A percentile compares a stretch with the other conserved stretches of the same genome.
Conservation (phyloP, 139 green algal species). For the Deuterostichococcus epilithicus region DNA sequence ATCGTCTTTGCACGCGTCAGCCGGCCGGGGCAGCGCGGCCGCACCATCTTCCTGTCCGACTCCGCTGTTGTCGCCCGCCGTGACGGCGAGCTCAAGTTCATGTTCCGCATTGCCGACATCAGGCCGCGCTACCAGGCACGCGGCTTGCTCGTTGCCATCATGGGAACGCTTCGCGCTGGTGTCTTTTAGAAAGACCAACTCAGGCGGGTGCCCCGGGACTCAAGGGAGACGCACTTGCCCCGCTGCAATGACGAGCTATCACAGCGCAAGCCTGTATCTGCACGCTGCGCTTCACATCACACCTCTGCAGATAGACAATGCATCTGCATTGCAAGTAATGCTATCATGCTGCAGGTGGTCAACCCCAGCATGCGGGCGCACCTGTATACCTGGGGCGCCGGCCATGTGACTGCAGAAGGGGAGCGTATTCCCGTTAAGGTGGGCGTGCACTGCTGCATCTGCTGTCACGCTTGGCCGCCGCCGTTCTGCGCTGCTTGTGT, state of each 20-base stretch:
- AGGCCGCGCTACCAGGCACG: not conserved
- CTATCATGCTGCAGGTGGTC: conserved; percentile 1
- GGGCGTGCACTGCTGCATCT: too few species aligned
- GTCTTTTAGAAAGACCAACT: too few species aligned
- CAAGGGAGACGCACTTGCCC: conserved; percentile 18
- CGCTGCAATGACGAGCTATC: too few species aligned
- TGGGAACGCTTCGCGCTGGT: not conserved
- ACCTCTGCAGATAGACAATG: too few species aligned
- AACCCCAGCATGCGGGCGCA: conserved; percentile 29
- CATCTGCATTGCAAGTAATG: too few species aligned
- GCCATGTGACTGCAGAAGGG: conserved; percentile 69
- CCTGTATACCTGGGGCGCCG: conserved; percentile 76
- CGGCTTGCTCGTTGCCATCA: not conserved
- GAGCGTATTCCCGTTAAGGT: conserved; percentile 60
- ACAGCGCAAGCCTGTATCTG: too few species aligned
- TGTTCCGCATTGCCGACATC: conserved; percentile 86
- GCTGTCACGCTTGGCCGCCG: too few species aligned
- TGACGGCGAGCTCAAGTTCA: conserved; percentile 89
- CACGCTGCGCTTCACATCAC: too few species aligned
- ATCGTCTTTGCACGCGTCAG: conserved; percentile 77
- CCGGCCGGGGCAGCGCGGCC: conserved; percentile 74
- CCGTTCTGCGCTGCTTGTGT: too few species aligned
- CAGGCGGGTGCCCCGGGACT: too few species aligned
- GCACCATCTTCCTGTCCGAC: conserved; percentile 84
- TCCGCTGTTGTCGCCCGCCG: conserved; percentile 65